Base-by-base conservation (phyloP, 2,329 filamentous ascomycete genomes). In the Helotiales sp. region DNA sequence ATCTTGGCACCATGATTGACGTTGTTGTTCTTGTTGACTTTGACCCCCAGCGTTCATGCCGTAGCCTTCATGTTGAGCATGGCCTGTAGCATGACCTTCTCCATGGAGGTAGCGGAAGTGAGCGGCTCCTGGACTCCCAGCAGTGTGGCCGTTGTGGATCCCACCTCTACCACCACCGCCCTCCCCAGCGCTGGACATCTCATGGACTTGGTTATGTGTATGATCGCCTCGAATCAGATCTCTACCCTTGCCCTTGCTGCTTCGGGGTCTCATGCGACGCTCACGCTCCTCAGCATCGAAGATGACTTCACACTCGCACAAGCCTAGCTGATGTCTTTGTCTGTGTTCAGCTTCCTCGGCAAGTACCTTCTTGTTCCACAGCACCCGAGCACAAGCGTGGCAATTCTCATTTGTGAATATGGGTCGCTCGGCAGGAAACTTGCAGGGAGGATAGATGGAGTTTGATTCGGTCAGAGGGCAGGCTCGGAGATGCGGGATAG, bases 401-500 rank as follows among this genome's bases (percentile, higher is more conserved):
- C 70, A 72, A 30, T 62, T 63, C 10, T 65, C 57, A 22, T 67
- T 55, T 6, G 60, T 60, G 27, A 57, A 58, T 12, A 67, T 57
- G 1, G 64, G 62, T 24, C 63, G 62, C 48, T 69, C 62, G 3
- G 66, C 70, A 8, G 67, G 65, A 34, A 63, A 60, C 15, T 62
- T 46, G 54, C 70, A 72, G 1, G 55, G 34, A n/a, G 68, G 69
- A 25, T 63, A 72, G 15, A 51, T 49, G 2, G 57, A 57, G 36
- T 66, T 68, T n/a, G 58, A 62, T 3, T 38, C 17, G 5, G 64
- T 58, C 12, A 67, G 10, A 5, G 79, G 79, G 59, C 79, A 81
- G 2, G 71, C 67, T 0, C 75, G 73, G 47, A 78, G 69, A 10
- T 75, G 69, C 1, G 72, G 69, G 3, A 73, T 38, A 6, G 74